Percentiles rank a stretch among this genome's conserved stretches.
Evolutionary conservation across 306 rosid genomes (phyloP).

Genomic region (Psophocarpus tetragonolobus): DNA sequence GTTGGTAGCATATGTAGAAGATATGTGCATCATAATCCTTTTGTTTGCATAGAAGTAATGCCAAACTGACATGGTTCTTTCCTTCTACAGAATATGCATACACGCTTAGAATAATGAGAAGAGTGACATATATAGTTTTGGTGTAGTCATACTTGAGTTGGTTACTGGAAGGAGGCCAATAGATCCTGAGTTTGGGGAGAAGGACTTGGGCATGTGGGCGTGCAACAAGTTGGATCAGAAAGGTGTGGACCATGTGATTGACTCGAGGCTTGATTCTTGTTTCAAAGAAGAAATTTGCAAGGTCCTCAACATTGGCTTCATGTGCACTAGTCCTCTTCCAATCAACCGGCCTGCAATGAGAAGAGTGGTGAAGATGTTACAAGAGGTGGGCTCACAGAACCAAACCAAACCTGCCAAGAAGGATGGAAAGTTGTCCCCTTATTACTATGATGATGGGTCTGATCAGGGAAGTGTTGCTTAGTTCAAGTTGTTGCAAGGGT

Average conservation of each 20-base stretch:
- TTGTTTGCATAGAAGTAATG: background rate
- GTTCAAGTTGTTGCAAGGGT: constrained; percentile 10
- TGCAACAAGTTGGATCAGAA: constrained; percentile 81
- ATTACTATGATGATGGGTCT: constrained; percentile 64
- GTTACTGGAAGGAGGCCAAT: constrained; percentile 72
- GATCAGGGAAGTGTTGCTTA: constrained; percentile 75
- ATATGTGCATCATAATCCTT: background rate
- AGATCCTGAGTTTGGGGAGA: constrained; percentile 89
- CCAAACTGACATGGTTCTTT: background rate
- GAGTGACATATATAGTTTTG: constrained; percentile 93
- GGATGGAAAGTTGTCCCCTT: constrained; percentile 66
- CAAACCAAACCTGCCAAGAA: constrained; percentile 38
- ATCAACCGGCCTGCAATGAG: constrained; percentile 72
- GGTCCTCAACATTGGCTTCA: constrained; percentile 82
- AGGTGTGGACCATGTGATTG: constrained; percentile 72
- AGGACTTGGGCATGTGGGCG: constrained; percentile 89
- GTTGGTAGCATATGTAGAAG: background rate
- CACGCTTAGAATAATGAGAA: constrained; percentile 92
- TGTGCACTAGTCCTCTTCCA: constrained; percentile 94
- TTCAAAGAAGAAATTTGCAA: constrained; percentile 75
- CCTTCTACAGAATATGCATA: constrained; percentile 82
- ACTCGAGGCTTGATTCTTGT: constrained; percentile 67
- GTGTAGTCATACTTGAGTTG: constrained; percentile 85
- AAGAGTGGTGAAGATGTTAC: constrained; percentile 69
- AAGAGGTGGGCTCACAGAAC: constrained; percentile 54